Evolutionary conservation across 108 stramenopile genomes (phyloP), one percentile per base, ranked within the genome.

Genomic region (Fragilariopsis cylindrus): DNA sequence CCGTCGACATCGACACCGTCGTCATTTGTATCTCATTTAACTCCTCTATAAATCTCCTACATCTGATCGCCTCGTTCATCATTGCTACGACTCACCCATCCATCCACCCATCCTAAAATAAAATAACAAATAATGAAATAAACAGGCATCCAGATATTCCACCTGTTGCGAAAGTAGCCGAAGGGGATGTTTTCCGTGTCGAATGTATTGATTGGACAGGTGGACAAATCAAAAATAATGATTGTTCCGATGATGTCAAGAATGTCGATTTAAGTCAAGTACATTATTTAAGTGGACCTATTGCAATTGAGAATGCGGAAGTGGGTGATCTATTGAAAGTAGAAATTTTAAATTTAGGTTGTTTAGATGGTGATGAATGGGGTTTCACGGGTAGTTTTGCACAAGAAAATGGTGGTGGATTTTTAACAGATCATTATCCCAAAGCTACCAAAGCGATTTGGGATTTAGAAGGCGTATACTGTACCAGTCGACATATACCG

Each of bases 181-280:
- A 83, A 65, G 86, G 86, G 3, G 82, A 89, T 50, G 80, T 81
- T 48, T 87, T 89, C 48, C 84, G 86, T 50, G 81, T 82, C 18
- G 88, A 89, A 69, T 89, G 88, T 57, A 82, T 89, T 16, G 88
- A 89, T 74, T 89, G 88, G 88, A 89, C 88, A 0, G 88, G 88
- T 60, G 88, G 88, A 15, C 88, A 89, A 65, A 87, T 89, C 60
- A 82, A 84, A 45, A 87, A 89, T 57, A 72, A 89, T 53, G 86
- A 89, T 53, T 71, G 50, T 18, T 74, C 80, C 3, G 88, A 89
- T 43, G 88, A 89, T 72, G 86, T 89, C 41, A 87, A 89, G 63
- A 89, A 87, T 60, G 88, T 89, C 1, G 88, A 85, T 69, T 56
- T 88, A n/a, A 76, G 81, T 2, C 88, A 89, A 68, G 90, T 90